These are phyloP conservation scores for Triticum turgidum DNA, from an alignment of 176 grass and related monocot genomes.

Conservation along the genomic window DNA sequence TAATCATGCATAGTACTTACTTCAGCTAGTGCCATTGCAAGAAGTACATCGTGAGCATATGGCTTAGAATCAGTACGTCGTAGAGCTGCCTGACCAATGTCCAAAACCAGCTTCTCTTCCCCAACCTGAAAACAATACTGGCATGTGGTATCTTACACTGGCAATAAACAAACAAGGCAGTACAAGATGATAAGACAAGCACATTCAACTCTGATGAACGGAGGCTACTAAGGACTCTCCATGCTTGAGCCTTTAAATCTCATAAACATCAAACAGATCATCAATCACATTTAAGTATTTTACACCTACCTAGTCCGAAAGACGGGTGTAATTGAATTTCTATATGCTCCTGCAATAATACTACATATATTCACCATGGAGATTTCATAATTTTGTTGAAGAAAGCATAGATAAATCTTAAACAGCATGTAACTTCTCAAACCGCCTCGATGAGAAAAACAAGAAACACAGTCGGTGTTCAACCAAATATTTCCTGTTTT, in stretches of 20 bases:
- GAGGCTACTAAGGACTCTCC: background rate
- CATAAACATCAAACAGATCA: background rate
- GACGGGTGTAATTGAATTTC: background rate
- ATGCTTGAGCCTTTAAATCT: background rate
- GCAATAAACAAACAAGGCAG: background rate
- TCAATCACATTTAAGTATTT: background rate
- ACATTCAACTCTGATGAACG: conserved; percentile 5
- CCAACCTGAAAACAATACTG: conserved; percentile 67
- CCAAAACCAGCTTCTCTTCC: conserved; percentile 84
- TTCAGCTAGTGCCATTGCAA: conserved; percentile 94
- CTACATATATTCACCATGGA: background rate
- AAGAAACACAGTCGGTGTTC: background rate
- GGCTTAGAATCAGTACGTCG: conserved; percentile 69
- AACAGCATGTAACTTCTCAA: background rate
- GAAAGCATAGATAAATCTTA: background rate
- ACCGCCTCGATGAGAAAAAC: background rate
- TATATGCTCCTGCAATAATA: background rate
- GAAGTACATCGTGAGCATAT: conserved; percentile 80
- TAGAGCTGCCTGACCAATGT: conserved; percentile 73
- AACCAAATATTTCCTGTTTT: background rate
- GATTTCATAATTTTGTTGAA: background rate
- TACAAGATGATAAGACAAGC: background rate
- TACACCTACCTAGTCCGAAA: background rate
- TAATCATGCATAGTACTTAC: conserved; percentile 43
- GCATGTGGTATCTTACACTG: conserved; percentile 16